Percentiles rank a stretch among this genome's conserved stretches.
Conservation (phyloP, 2,329 filamentous ascomycete species). For the Aspergillus cejpii region DNA sequence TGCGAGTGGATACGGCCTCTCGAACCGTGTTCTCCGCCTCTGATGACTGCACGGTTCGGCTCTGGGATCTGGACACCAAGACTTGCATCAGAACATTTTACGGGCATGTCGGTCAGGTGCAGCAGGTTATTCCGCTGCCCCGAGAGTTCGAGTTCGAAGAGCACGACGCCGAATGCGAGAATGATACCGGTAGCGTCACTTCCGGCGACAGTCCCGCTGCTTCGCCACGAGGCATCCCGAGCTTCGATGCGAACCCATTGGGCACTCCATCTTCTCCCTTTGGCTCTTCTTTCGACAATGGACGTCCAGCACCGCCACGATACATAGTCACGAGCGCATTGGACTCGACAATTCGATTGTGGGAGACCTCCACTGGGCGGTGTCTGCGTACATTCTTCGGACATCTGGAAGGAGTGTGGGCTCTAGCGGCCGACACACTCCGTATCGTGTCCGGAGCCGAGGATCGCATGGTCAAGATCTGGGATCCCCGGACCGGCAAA, state of each 20-base stretch:
- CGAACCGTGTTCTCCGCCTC: constrained; percentile 87
- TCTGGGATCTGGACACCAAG: constrained; percentile 88
- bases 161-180: constrained; percentile 51
- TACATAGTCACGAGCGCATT: constrained; percentile 93
- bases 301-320: constrained; percentile 67
- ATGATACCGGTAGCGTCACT: constrained; percentile 45
- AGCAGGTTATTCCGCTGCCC: constrained; percentile 79
- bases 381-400: constrained; percentile 93
- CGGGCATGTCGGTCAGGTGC: constrained; percentile 90
- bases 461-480: constrained; percentile 91
- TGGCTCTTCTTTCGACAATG: constrained; percentile 55
- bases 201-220: constrained; percentile 27
- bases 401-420: constrained; percentile 94
- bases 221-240: constrained; percentile 20
- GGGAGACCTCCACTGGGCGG: constrained; percentile 75
- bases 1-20: constrained; percentile 73
- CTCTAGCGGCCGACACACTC: constrained; percentile 78
- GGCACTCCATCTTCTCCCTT: constrained; percentile 49
- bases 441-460: constrained; percentile 84
- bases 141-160: constrained; percentile 86
- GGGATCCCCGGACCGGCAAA: constrained; percentile 85
- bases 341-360: constrained; percentile 84
- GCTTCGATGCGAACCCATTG: constrained; percentile 20
- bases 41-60: constrained; percentile 81
- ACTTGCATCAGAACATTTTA: constrained; percentile 70